These are phyloP conservation scores for Eimeria nieschulzi DNA, from an alignment of 169 alveolate genomes.

Conservation along the genomic window DNA sequence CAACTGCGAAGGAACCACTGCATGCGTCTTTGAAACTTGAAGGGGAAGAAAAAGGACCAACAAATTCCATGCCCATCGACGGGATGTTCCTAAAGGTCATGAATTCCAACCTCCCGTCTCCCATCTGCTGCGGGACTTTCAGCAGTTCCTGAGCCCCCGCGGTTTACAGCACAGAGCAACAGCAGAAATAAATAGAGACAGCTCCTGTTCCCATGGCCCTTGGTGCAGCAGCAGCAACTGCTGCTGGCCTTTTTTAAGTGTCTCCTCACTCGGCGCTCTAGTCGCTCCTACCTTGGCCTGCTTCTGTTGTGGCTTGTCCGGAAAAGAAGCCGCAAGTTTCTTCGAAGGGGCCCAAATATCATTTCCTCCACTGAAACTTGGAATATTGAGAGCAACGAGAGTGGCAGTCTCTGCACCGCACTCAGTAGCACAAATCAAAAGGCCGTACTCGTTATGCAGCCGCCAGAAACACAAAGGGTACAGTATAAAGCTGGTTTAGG, in stretches of 20 bases:
- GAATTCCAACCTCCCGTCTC: constrained; percentile 57
- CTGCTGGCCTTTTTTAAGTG: no score
- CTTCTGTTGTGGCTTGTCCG: constrained; percentile 67
- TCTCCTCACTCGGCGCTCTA: not conserved
- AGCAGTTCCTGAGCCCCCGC: constrained; percentile 32
- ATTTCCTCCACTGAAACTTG: constrained; percentile 83
- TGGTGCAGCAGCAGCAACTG: constrained; percentile 10
- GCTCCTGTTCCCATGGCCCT: not conserved
- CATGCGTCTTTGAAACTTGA: not conserved
- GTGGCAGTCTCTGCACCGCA: constrained; percentile 74
- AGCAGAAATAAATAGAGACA: not conserved
- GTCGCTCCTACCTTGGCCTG: not conserved
- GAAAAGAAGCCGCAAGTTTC: constrained; percentile 59
- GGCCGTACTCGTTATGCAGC: no score
- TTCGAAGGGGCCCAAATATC: constrained; percentile 80
- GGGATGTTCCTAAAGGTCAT: constrained; percentile 48
- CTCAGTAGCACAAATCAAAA: not conserved
- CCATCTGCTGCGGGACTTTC: constrained; percentile 71
- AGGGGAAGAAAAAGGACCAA: constrained; percentile 11
- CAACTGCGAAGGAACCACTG: not conserved
- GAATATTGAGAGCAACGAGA: constrained; percentile 79
- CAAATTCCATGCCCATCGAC: constrained; percentile 75
- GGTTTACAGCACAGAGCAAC: not conserved
- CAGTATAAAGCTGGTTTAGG: no score
- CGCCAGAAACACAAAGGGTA: no score